phyloP scores from a whole-genome alignment of 768 basidiomycete genomes.

The Kwoniella dejecticola region DNA sequence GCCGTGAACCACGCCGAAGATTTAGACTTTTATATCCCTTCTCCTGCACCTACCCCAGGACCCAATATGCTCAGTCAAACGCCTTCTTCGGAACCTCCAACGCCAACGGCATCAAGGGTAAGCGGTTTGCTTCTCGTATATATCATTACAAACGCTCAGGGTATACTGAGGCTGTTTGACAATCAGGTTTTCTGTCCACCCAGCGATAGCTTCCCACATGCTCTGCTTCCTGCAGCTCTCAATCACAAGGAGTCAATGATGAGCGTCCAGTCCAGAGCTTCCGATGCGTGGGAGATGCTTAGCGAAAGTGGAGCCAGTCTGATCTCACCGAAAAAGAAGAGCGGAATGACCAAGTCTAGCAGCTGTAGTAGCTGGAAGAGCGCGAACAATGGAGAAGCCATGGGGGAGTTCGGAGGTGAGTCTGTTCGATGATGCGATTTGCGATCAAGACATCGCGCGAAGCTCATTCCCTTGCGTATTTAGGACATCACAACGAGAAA shows the following conservation, averaged over 20 bases:
- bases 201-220: not conserved
- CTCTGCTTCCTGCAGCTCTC: slow-evolving; percentile 12
- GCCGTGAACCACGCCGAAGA: slow-evolving; percentile 26
- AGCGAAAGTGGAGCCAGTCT: slow-evolving; percentile 43
- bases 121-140: not conserved
- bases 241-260: slow-evolving; percentile 18
- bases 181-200: too few relatives aligned
- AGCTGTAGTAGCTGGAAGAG: slow-evolving; percentile 44
- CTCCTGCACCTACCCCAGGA: slow-evolving; percentile 27
- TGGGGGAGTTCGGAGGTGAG: slow-evolving; percentile 44
- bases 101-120: not conserved
- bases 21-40: slow-evolving; percentile 22
- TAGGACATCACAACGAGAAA: slow-evolving; percentile 12
- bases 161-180: too few relatives aligned
- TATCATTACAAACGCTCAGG: too few relatives aligned
- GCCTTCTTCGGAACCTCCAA: slow-evolving; percentile 7
- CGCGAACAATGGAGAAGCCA: slow-evolving; percentile 44
- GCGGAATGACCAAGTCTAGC: slow-evolving; percentile 21
- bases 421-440: too few relatives aligned
- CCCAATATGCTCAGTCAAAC: not conserved
- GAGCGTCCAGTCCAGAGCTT: slow-evolving; percentile 15
- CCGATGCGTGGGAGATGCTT: slow-evolving; percentile 45
- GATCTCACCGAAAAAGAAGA: slow-evolving; percentile 31
- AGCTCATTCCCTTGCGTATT: not conserved
- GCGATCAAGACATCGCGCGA: too few relatives aligned